These are phyloP conservation scores for Pythium sp. DNA, from an alignment of 352 stramenopile species.

Conservation along the genomic window DNA sequence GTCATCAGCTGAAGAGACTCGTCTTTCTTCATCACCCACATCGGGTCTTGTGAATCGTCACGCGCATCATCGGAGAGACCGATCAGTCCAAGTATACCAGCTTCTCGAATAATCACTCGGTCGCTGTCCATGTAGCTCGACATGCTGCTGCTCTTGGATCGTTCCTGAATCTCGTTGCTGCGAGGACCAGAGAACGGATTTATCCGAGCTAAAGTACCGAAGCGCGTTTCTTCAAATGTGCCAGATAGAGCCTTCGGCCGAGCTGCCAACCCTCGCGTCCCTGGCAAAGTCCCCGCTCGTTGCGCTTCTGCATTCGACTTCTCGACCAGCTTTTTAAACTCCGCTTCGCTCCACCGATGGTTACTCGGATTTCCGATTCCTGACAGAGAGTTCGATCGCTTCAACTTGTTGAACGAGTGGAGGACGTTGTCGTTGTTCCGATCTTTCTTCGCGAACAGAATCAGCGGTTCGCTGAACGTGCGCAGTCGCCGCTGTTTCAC, in stretches of 20 bases:
- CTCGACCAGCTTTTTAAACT: conserved; percentile 73
- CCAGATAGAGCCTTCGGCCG: conserved; percentile 58
- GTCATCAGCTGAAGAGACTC: conserved; percentile 52
- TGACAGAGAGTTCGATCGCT: conserved; percentile 65
- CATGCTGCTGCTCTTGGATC: conserved; percentile 15
- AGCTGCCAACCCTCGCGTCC: conserved; percentile 21
- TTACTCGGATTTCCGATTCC: conserved; percentile 68
- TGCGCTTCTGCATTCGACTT: conserved; percentile 58
- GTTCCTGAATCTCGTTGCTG: conserved; percentile 3
- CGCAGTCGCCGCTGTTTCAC: conserved; percentile 32
- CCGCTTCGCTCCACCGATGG: conserved; percentile 64
- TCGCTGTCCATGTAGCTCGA: conserved; percentile 28
- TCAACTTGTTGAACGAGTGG: conserved; percentile 46
- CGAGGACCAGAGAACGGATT: conserved; percentile 40
- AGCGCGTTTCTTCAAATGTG: conserved; percentile 58
- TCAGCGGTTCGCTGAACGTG: conserved; percentile 59
- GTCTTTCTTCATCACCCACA: conserved; percentile 40
- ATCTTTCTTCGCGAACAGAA: conserved; percentile 34
- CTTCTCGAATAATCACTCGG: conserved; percentile 38
- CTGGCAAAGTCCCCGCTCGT: conserved; percentile 36
- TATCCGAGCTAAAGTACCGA: conserved; percentile 41
- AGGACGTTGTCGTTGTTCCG: conserved; percentile 24
- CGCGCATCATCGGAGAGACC: conserved; percentile 62
- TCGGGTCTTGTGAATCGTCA: conserved; percentile 48
- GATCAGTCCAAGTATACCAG: conserved; percentile 52